Conservation (phyloP, 1,139 yeast species). For the Pichia sp. region DNA sequence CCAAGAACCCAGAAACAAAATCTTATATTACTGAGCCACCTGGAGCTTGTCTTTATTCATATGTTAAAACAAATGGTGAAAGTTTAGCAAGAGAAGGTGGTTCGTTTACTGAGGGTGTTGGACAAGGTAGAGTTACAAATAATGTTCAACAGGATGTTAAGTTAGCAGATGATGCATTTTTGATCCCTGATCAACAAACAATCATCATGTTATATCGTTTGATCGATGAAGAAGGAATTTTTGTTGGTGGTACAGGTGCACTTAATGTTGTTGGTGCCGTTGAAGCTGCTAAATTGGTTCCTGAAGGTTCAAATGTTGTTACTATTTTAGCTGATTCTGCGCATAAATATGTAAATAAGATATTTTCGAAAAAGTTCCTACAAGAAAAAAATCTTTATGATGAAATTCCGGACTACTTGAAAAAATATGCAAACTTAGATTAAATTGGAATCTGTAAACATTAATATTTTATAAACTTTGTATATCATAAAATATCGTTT, state of each 20-base stretch:
- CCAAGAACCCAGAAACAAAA: constrained; percentile 33
- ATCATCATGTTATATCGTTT: constrained; percentile 78
- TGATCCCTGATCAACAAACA: constrained; percentile 64
- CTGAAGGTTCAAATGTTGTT: constrained; percentile 76
- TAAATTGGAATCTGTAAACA: constrained; percentile 6
- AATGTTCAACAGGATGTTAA: constrained; percentile 70
- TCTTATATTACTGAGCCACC: constrained; percentile 87
- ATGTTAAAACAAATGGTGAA: constrained; percentile 44
- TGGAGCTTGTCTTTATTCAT: constrained; percentile 78
- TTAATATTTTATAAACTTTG: background rate
- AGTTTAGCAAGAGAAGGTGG: constrained; percentile 55
- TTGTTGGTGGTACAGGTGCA: constrained; percentile 80
- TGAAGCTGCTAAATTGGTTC: constrained; percentile 44
- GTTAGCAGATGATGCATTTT: constrained; percentile 65
- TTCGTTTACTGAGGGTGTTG: constrained; percentile 92
- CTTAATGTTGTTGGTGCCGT: constrained; percentile 73
- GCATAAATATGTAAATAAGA: constrained; percentile 75
- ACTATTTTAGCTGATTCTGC: constrained; percentile 85
- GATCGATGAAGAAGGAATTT: constrained; percentile 84
- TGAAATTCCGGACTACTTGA: constrained; percentile 62
- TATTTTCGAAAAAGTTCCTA: constrained; percentile 75
- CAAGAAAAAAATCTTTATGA: constrained; percentile 59
- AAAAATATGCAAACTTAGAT: constrained; percentile 50
- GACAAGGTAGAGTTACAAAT: constrained; percentile 87
- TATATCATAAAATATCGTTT: background rate